Conservation (phyloP, 202 grass and related monocot genomes). For the Panicum virgatum region DNA sequence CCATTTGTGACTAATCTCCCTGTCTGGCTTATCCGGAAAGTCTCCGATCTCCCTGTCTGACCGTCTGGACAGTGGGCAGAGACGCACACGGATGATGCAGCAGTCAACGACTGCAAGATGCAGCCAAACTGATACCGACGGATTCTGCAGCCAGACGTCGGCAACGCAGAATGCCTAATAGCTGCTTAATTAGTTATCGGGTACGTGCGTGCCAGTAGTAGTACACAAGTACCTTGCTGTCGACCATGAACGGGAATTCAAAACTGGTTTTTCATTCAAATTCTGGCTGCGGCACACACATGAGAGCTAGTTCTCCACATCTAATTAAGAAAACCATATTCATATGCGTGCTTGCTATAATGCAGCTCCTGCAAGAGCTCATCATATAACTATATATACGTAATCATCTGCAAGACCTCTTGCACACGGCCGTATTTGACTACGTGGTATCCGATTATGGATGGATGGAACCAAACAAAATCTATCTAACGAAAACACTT, state of each 20-base stretch:
- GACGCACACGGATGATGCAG: neutral
- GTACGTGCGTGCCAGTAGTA: neutral
- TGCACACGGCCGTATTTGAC: no score
- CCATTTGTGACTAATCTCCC: neutral
- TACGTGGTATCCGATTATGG: no score
- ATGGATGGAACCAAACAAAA: no score
- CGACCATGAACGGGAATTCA: neutral
- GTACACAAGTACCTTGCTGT: neutral
- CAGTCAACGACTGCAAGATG: neutral
- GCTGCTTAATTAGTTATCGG: neutral
- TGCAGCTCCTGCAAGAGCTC: no score
- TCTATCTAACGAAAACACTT: no score
- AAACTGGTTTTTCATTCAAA: neutral
- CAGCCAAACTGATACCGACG: neutral
- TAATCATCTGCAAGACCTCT: no score
- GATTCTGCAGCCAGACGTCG: neutral
- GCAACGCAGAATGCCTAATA: neutral
- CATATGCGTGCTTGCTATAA: no score
- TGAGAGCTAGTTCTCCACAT: neutral
- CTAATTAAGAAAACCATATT: no score
- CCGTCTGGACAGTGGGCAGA: neutral
- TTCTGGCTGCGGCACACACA: neutral
- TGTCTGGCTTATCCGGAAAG: neutral
- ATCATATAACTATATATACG: no score
- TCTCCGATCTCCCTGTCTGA: neutral